Evolutionary conservation across 768 basidiomycete genomes (phyloP), one percentile per base, ranked within the genome.

Genomic region (Lactarius hatsudake): DNA sequence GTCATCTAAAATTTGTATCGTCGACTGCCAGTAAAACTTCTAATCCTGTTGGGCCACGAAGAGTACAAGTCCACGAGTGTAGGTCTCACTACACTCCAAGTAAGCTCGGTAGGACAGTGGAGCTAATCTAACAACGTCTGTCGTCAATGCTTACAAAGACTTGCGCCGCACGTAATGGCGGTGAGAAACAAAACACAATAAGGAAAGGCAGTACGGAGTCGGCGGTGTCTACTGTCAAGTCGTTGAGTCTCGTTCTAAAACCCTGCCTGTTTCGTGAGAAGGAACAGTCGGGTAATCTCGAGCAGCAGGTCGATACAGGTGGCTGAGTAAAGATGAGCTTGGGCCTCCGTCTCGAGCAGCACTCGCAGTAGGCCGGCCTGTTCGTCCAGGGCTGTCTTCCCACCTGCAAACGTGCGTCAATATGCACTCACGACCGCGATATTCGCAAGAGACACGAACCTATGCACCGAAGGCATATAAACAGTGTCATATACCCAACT

Each of bases 241-340:
- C 2, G 34, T 9, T 3, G 36, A 28, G 18, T 30, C 54, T 12
- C 55, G 28, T 26, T 42, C 64, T 18, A 26, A 38, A n/a, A 53
- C 51, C 5, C 59, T 34, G 23, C 17, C 32, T 56, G 42, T 15
- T 38, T 60, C 65, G 17, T 55, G 59, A 10, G 40, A 54, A 42
- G 53, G 17, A 56, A 20, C 10, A 10, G 54, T 10, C n/a, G 54
- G 7, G 45, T 28, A 38, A 20, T 63, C 62, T 63, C 51, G 23
- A 38, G 61, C 20, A 18, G 66, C 20, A 18, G 66, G 23, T 8
- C 62, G 42, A 17, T 64, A 54, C 26, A 55, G 51, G 28, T 64
- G 62, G 28, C 53, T 56, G 32, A 59, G 66, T 48, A 60, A 55
- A 59, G 66, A 60, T 56, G 43, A 56, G 34, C 34, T 18, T n/a